Base-by-base conservation (phyloP, 331 rosid genomes). In the Dryas integrifolia region DNA sequence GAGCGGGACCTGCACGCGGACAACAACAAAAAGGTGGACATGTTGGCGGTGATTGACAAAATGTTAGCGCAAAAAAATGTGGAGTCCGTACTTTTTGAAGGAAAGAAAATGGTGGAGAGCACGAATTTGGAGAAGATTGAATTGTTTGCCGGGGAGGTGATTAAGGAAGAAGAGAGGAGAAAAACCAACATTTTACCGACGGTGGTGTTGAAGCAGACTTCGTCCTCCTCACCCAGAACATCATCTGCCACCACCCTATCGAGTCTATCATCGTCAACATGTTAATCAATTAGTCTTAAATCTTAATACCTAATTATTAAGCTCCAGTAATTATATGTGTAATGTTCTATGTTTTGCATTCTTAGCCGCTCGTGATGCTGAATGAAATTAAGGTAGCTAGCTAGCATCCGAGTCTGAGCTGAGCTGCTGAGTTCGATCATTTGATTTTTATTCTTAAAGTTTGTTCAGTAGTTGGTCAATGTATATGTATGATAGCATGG, bases 221-320 rank as follows among this genome's bases (percentile, higher is more conserved):
- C 89, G 7, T 86, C 91, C 0, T 88, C 87, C 0, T 92, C 98
- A 0, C 89, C 96, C n/a, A 91, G 98, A 77, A 91, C 97, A 56
- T 91, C 98, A 11, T 91, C 95, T 1, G 97, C 96, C 7, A 91
- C 98, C 26, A 89, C 97, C 3, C 72, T 88, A 5, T 94, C 98
- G 9, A 76, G 86, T 13, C 45, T 77, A 9, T 94, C 98, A 10
- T 94, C 92, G 40, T 74, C 72, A 30, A 30, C 35, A 44, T 68
- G 72, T 51, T 68, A 43, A 47, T 48, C 7, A 14, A 38, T 51
- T n/a, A 49, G 2, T 45, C 3, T 16, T 43, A 40, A 11, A 44
- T 9, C 16, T 5, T 18, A n/a, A 4, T 45, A 45, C 35, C 1
- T 11, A 4, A 39, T 11, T 38, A 1, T 43, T 4, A 9, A 11